Evolutionary conservation across 1,139 yeast species (phyloP).

Genomic region (Sugiyamaella grinbergsii): DNA sequence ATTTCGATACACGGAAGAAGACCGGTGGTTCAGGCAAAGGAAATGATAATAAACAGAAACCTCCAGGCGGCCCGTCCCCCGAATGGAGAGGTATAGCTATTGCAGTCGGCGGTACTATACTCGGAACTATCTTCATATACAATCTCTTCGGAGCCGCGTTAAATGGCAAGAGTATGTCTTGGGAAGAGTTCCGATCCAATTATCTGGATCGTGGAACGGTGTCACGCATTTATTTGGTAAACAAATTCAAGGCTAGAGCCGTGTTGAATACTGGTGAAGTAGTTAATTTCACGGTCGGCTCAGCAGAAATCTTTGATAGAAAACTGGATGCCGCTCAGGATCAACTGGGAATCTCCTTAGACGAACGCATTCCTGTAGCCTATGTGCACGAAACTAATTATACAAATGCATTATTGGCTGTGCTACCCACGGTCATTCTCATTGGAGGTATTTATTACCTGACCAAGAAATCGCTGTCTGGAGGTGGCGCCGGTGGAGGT

Average conservation of each 20-base stretch:
- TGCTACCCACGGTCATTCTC: conserved; percentile 79
- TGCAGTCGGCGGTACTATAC: conserved; percentile 23
- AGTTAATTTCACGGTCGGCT: conserved; percentile 74
- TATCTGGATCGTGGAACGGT: conserved; percentile 86
- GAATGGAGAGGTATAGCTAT: conserved; percentile 14
- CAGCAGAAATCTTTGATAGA: conserved; percentile 84
- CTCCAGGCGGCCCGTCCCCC: conserved; percentile 1
- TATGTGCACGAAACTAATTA: conserved; percentile 64
- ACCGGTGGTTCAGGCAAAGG: not conserved
- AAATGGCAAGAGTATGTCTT: conserved; percentile 51
- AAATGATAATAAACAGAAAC: conserved; percentile 8
- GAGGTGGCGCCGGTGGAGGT: conserved; percentile 42
- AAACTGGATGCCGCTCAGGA: conserved; percentile 78
- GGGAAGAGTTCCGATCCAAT: conserved; percentile 85
- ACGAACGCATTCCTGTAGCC: conserved; percentile 76
- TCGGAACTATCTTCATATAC: conserved; percentile 18
- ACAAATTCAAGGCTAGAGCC: conserved; percentile 70
- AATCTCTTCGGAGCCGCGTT: conserved; percentile 16
- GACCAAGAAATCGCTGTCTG: conserved; percentile 57
- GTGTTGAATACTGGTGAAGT: conserved; percentile 35
- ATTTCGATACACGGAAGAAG: conserved; percentile 18
- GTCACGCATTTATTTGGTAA: conserved; percentile 70
- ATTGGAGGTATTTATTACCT: conserved; percentile 84
- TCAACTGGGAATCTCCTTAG: conserved; percentile 61
- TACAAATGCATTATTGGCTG: conserved; percentile 60